A percentile compares a stretch with the other conserved stretches of the same genome.
These are phyloP conservation scores for Phytophthora rubi DNA, from an alignment of 352 stramenopile species.

Conservation along the genomic window DNA sequence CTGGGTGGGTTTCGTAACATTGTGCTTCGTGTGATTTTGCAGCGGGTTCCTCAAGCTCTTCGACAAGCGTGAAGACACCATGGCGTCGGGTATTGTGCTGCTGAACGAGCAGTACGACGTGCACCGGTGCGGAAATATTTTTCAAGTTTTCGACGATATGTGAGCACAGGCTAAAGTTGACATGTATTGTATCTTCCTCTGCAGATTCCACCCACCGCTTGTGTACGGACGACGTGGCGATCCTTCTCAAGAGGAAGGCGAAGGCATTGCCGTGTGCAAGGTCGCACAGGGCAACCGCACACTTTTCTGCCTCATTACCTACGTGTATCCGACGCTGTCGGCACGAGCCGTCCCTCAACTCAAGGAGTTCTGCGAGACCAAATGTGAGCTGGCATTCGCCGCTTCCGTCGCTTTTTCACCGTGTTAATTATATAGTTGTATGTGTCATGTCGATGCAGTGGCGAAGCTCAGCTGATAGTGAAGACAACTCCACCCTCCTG, in stretches of 20 bases:
- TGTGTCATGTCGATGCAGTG: constrained; percentile 16
- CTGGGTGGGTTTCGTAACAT: constrained; percentile 5
- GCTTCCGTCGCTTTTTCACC: no score
- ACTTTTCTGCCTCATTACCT: constrained; percentile 83
- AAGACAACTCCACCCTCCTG: not conserved
- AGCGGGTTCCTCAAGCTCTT: constrained; percentile 70
- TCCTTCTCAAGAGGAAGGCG: constrained; percentile 63
- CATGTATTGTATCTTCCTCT: constrained; percentile 2
- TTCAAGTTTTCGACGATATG: not conserved
- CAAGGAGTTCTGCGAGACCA: constrained; percentile 79
- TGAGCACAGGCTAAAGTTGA: constrained; percentile 6
- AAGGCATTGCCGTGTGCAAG: constrained; percentile 76
- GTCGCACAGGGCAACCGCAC: constrained; percentile 52
- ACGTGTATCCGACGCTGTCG: constrained; percentile 82
- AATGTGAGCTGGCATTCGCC: constrained; percentile 26
- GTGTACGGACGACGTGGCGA: constrained; percentile 80
- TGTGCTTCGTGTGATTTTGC: constrained; percentile 5
- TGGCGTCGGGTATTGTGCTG: constrained; percentile 72
- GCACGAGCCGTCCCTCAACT: constrained; percentile 77
- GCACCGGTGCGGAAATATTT: constrained; percentile 51
- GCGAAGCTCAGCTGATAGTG: constrained; percentile 18
- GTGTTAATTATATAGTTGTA: not conserved
- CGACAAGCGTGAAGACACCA: constrained; percentile 79
- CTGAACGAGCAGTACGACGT: constrained; percentile 86
- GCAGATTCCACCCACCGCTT: constrained; percentile 77